Evolutionary conservation across 441 rosid species (phyloP).

Genomic region (Populus hybrid): DNA sequence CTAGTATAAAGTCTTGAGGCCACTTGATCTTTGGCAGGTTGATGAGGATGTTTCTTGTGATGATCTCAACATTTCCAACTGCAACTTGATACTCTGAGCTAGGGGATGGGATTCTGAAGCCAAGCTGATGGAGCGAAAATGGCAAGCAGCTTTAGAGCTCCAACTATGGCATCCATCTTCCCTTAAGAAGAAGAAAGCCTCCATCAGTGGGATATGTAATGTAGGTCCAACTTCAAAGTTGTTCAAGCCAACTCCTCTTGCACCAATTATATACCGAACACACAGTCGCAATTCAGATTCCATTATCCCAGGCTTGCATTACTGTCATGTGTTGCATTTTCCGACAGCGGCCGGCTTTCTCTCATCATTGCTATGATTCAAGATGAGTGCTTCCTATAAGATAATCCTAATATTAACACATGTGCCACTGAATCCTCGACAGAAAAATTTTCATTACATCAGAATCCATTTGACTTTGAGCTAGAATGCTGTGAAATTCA

Average conservation of each 20-base stretch:
- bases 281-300: not conserved
- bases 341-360: not conserved
- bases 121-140: conserved; percentile 21
- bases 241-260: not conserved
- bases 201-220: not conserved
- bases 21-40: conserved; percentile 19
- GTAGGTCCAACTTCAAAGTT: not conserved
- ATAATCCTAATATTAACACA: not conserved
- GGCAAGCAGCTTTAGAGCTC: conserved; percentile 10
- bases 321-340: not conserved
- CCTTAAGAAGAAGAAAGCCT: not conserved
- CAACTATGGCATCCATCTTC: not conserved
- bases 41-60: not conserved
- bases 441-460: too few species aligned
- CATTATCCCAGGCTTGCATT: not conserved
- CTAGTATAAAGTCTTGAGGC: conserved; percentile 31
- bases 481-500: too few species aligned
- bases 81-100: not conserved
- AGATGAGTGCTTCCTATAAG: not conserved
- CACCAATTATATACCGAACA: not conserved
- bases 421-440: too few species aligned
- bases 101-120: conserved; percentile 13
- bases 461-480: too few species aligned
- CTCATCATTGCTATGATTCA: not conserved
- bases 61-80: conserved; percentile 8